Conservation (phyloP, 106 monocot species). For the Agapanthus africanus region DNA sequence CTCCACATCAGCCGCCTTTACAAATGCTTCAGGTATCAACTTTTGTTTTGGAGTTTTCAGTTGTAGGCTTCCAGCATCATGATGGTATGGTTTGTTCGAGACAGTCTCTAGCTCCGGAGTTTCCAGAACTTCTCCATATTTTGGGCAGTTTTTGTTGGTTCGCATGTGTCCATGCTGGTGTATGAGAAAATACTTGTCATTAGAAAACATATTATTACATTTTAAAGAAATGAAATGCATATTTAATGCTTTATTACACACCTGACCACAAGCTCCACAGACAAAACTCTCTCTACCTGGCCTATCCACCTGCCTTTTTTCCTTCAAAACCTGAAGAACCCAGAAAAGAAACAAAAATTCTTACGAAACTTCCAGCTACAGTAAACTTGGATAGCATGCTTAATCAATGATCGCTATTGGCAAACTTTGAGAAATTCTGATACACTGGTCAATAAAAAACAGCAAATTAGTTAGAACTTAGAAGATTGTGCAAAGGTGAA, state of each 20-base stretch:
- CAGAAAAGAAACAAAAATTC: neutral
- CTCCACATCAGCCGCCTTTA: slow-evolving; percentile 22
- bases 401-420: neutral
- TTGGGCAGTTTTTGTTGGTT: slow-evolving; percentile 97
- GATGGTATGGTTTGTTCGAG: slow-evolving; percentile 24
- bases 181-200: slow-evolving; percentile 18
- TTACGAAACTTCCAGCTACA: neutral
- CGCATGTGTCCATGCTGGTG: slow-evolving; percentile 90
- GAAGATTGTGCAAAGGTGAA: neutral
- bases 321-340: slow-evolving; percentile 44
- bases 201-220: neutral
- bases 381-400: neutral
- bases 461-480: slow-evolving; percentile 1
- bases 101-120: slow-evolving; percentile 37
- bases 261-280: slow-evolving; percentile 96
- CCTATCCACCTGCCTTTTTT: slow-evolving; percentile 63
- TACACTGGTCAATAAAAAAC: neutral
- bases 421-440: neutral
- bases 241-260: slow-evolving; percentile 16
- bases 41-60: slow-evolving; percentile 59
- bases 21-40: slow-evolving; percentile 24
- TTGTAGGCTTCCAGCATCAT: slow-evolving; percentile 34
- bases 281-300: slow-evolving; percentile 73
- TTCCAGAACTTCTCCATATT: slow-evolving; percentile 77
- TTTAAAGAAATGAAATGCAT: neutral